Percentiles rank a stretch among this genome's conserved stretches.
Evolutionary conservation across 495 filamentous ascomycete genomes (phyloP).

Genomic region (Tuber indicum): DNA sequence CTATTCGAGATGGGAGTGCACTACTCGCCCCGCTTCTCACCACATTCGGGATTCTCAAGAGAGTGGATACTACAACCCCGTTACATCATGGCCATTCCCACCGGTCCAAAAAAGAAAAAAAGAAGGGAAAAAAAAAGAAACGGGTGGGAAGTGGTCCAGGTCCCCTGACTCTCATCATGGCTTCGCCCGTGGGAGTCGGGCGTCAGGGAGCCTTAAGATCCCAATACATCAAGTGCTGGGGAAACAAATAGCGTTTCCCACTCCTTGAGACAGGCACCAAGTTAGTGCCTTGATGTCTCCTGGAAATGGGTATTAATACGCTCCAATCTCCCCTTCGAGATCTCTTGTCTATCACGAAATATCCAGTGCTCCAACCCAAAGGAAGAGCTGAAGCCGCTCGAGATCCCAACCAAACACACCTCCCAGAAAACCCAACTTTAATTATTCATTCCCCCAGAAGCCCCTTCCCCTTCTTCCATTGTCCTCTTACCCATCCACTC

Average conservation of each 20-base stretch:
- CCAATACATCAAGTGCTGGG: not conserved
- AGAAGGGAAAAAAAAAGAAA: not conserved
- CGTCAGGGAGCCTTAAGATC: not conserved
- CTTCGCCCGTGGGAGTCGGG: not conserved
- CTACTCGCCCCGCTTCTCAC: not conserved
- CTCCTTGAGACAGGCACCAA: not conserved
- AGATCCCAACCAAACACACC: not conserved
- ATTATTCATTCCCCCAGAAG: not conserved
- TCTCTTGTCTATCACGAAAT: not conserved
- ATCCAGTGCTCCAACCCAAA: not conserved
- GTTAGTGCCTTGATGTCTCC: not conserved
- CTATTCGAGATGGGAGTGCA: not conserved
- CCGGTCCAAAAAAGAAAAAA: not conserved
- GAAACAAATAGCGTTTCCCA: not conserved
- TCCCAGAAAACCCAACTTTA: not conserved
- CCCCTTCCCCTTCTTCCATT: not conserved
- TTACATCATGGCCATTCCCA: not conserved
- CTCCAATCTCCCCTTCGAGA: not conserved
- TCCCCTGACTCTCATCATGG: not conserved
- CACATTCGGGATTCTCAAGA: not conserved
- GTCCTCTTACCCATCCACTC: not conserved
- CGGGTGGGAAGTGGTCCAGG: not conserved
- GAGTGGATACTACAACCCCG: not conserved
- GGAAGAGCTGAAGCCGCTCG: not conserved
- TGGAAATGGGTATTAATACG: not conserved